Evolutionary conservation across 1,284 basidiomycete species (phyloP).

Genomic region (Mycosarcoma maydis): DNA sequence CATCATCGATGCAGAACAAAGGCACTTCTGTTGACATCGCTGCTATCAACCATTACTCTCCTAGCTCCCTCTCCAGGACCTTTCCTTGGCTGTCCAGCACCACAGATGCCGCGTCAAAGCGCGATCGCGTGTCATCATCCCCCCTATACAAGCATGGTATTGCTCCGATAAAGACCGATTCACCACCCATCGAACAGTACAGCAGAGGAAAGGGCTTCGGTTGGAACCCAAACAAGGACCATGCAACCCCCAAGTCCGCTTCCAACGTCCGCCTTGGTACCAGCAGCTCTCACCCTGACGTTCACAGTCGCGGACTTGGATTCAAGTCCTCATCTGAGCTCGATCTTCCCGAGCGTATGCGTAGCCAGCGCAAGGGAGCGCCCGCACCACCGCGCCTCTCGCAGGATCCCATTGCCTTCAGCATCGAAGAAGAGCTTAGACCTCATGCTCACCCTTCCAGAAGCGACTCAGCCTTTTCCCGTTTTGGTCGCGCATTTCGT

Average conservation of each 20-base stretch:
- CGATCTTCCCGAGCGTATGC: conserved; percentile 42
- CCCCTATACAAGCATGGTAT: neutral
- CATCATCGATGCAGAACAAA: conserved; percentile 9
- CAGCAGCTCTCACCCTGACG: conserved; percentile 5
- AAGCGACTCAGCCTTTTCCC: conserved; percentile 36
- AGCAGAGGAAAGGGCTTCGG: conserved; percentile 46
- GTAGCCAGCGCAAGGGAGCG: conserved; percentile 34
- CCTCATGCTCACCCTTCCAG: conserved; percentile 6
- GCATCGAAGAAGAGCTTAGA: conserved; percentile 35
- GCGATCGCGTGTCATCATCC: conserved; percentile 6
- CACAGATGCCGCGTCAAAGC: conserved; percentile 9
- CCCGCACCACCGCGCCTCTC: conserved; percentile 32
- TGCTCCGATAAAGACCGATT: conserved; percentile 9
- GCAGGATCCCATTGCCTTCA: conserved; percentile 38
- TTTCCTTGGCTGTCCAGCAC: conserved; percentile 35
- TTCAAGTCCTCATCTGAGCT: conserved; percentile 34
- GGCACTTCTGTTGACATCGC: conserved; percentile 18
- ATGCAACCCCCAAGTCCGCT: conserved; percentile 13
- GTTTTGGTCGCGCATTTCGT: conserved; percentile 39
- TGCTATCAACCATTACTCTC: conserved; percentile 32
- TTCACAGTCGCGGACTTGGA: conserved; percentile 19
- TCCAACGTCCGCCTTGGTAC: conserved; percentile 13
- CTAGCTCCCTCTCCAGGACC: conserved; percentile 25
- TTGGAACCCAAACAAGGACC: conserved; percentile 28
- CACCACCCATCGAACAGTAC: conserved; percentile 33